Evolutionary conservation across 192 early-diverging fungal genomes (phyloP), one percentile per base, ranked within the genome.

Genomic region (Ambispora gerdemannii): DNA sequence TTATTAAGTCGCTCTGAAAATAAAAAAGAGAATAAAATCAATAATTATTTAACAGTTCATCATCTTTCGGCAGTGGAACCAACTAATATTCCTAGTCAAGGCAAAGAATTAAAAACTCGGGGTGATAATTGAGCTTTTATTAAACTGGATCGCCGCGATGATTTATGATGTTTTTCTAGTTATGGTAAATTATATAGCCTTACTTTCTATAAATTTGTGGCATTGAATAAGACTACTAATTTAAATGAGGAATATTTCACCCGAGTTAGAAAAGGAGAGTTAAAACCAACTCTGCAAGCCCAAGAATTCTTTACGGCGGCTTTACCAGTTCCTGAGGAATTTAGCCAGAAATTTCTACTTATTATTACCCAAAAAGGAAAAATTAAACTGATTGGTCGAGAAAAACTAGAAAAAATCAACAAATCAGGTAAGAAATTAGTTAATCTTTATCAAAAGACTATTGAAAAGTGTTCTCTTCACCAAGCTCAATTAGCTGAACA

Each of bases 31-130:
- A 63, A 63, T 3, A 63, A 63, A 34, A 35, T 63, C 33, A 63
- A 63, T 63, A 63, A 63, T 36, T 63, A 63, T 63, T 63, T 63
- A 63, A 63, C 60, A 0, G 60, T 63, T 63, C 60, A 63, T 63
- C 0, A 4, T 63, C 33, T 63, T 0, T 0, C 60, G n/a, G 60
- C 31, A 6, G 10, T 63, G 60, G 60, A 63, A 35, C 60, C 60
- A 63, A 63, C 60, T 36, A 63, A 63, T 63, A 63, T 63, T 63
- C 60, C 60, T 34, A 63, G 60, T 35, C 60, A 63, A 34, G 60
- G 52, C 24, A 55, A 55, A 55, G 52, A 25, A 25, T 55, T 55
- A 55, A 55, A 55, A 55, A 55, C 52, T 22, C 52, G 52, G 24
- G 52, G 52, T 2, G 52, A 55, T 55, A 55, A 55, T 22, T 55